Base-by-base conservation (phyloP, 139 green algal species). In the Chlorella sp. region DNA sequence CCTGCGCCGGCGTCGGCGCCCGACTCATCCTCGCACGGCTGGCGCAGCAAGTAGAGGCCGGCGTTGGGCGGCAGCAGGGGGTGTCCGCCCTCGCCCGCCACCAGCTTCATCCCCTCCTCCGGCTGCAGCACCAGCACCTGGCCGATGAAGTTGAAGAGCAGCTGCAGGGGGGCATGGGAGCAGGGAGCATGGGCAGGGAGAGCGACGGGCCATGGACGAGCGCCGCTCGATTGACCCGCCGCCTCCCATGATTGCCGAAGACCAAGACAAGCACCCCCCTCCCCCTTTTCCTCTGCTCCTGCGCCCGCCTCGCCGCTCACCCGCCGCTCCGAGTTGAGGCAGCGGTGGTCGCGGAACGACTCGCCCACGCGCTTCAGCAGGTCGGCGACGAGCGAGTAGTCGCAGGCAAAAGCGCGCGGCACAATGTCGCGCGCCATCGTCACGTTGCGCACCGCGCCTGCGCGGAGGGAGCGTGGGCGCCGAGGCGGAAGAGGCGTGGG, bases 331-430 rank as follows among this genome's bases (percentile, higher is more conserved):
- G 66, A 71, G 15, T 71, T 56, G 41, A 98, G 85, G 66, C 86
- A 93, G 45, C 33, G 45, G 83, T 98, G 95, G 36, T 91, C 83
- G 53, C 87, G 86, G 89, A 98, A 98, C 46, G 81, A 76, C 14
- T 82, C 74, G 7, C 56, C 63, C 1, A 95, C 74, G 9, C 78
- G 76, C 25, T 76, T 71, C 36, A 97, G 83, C 38, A 98, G 84
- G 67, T 90, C 74, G 36, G 89, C 87, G 12, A 99, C 90, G 17
- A 91, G 82, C 7, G 85, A 86, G 88, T 99, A 99, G 86, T 99
- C 93, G 83, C 96, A 99, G 25, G 93, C 87, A 79, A 99, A 98
- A 31, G 95, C 94, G 25, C 95, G 91, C 0, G 96, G 96, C 64
- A 99, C 96, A 64, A 99, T 94, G 86, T 99, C 96, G 7, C 87